phyloP scores from a whole-genome alignment of 139 green algal genomes.

The Chlorella vulgaris region DNA sequence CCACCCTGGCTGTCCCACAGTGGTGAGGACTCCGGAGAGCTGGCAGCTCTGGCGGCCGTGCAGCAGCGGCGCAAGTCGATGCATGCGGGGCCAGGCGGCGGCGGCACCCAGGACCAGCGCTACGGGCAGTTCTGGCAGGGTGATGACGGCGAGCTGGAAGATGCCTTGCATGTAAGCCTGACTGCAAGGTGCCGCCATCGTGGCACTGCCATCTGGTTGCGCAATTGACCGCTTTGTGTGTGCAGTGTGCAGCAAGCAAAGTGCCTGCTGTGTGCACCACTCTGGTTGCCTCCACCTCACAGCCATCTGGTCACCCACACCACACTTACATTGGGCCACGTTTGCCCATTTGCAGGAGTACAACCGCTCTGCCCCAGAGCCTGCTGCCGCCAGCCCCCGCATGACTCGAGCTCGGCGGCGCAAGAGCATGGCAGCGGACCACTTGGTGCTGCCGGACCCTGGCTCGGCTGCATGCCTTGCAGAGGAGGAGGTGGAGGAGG shows the following conservation, averaged over 20 bases:
- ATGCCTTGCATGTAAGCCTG: constrained; percentile 11
- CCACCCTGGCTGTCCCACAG: neutral
- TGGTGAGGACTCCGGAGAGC: constrained; percentile 16
- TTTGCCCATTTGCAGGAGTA: constrained; percentile 6
- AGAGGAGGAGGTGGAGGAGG: neutral
- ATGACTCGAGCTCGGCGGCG: constrained; percentile 33
- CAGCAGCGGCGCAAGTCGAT: constrained; percentile 24
- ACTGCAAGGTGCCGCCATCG: neutral
- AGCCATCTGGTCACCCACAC: no score
- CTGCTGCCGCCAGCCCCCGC: constrained; percentile 18
- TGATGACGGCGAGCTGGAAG: constrained; percentile 37
- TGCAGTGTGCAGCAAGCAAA: no score
- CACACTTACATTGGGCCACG: no score
- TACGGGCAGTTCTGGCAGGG: constrained; percentile 46
- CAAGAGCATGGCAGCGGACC: constrained; percentile 20
- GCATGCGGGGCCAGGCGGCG: neutral
- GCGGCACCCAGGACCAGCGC: constrained; percentile 7
- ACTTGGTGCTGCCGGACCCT: neutral
- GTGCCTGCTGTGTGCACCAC: no score
- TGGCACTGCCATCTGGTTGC: neutral
- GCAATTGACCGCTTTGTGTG: no score
- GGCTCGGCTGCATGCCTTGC: neutral
- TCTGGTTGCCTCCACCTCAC: no score
- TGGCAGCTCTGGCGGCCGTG: constrained; percentile 14
- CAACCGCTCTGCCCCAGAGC: neutral